Percentiles rank a stretch among this genome's conserved stretches.
Evolutionary conservation across 306 rosid species (phyloP).

Genomic region (Purshia tridentata): DNA sequence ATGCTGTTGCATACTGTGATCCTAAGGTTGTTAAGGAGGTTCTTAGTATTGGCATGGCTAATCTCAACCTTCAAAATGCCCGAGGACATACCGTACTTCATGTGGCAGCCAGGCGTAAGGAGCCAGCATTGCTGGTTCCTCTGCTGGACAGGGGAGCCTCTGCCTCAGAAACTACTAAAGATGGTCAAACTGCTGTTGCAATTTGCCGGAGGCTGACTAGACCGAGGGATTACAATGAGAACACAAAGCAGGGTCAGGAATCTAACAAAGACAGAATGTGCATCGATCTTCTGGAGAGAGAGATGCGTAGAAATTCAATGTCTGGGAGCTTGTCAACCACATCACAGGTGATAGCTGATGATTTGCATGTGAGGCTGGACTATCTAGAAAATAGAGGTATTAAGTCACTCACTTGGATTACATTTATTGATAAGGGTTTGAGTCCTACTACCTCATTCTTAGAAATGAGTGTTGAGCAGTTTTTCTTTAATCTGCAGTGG

Average conservation of each 20-base stretch:
- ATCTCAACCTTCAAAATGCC: slow-evolving; percentile 46
- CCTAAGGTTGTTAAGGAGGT: slow-evolving; percentile 77
- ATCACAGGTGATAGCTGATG: slow-evolving; percentile 51
- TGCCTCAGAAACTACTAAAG: slow-evolving; percentile 55
- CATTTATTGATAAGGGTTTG: neutral
- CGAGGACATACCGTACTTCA: slow-evolving; percentile 76
- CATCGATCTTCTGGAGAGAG: slow-evolving; percentile 81
- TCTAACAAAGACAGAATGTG: slow-evolving; percentile 82
- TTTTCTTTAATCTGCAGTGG: slow-evolving; percentile 51
- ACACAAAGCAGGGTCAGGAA: slow-evolving; percentile 50
- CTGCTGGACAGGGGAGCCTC: slow-evolving; percentile 64
- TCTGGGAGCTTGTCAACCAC: slow-evolving; percentile 39
- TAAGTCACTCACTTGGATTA: neutral
- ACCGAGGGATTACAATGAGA: slow-evolving; percentile 61
- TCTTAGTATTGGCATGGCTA: slow-evolving; percentile 52
- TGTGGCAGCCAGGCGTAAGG: slow-evolving; percentile 87
- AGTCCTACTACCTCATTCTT: neutral
- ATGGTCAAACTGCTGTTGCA: slow-evolving; percentile 80
- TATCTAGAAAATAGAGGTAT: slow-evolving; percentile 85
- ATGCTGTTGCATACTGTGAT: slow-evolving; percentile 84
- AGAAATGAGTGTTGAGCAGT: slow-evolving; percentile 8
- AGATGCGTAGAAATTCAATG: slow-evolving; percentile 63
- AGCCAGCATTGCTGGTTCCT: slow-evolving; percentile 66
- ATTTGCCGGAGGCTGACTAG: slow-evolving; percentile 87
- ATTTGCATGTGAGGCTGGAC: slow-evolving; percentile 58